phyloP scores from a whole-genome alignment of 192 early-diverging fungal genomes.

The Linnemannia exigua region DNA sequence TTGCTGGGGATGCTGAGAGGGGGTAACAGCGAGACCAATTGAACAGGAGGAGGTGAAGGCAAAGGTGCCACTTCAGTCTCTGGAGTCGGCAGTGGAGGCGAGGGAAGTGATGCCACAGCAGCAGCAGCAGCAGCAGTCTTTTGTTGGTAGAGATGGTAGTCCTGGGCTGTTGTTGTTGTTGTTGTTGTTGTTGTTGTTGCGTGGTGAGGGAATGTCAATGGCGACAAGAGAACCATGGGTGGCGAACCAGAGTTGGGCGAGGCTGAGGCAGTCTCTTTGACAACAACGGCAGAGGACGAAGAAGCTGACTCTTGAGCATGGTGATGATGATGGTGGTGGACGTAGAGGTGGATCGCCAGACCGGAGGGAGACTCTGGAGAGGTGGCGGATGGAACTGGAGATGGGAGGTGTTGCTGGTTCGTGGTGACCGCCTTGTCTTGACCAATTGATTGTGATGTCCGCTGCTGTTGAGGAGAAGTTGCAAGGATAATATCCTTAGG shows the following conservation, averaged over 20 bases:
- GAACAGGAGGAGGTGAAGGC: constrained; percentile 17
- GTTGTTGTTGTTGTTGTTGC: background rate
- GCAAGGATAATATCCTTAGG: background rate
- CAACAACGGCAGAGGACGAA: background rate
- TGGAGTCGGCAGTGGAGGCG: background rate
- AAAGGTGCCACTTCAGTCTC: background rate
- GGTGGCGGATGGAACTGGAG: constrained; percentile 7
- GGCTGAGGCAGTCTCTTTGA: background rate
- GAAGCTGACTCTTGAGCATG: constrained; percentile 14
- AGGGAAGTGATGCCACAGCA: background rate
- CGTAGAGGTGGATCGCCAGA: constrained; percentile 49
- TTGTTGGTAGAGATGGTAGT: no score
- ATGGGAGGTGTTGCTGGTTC: constrained; percentile 18
- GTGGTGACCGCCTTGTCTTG: background rate
- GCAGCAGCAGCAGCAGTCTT: no score
- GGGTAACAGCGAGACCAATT: constrained; percentile 19
- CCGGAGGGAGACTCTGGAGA: constrained; percentile 49
- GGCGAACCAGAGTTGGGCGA: background rate
- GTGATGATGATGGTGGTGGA: constrained; percentile 51
- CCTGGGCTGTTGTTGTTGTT: background rate
- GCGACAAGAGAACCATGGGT: constrained; percentile 17
- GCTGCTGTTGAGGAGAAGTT: background rate
- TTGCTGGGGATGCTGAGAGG: constrained; percentile 14
- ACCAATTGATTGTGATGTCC: background rate
- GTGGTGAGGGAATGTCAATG: constrained; percentile 14